Evolutionary conservation across 2,329 filamentous ascomycete genomes (phyloP).

Genomic region (Diaporthe citri): DNA sequence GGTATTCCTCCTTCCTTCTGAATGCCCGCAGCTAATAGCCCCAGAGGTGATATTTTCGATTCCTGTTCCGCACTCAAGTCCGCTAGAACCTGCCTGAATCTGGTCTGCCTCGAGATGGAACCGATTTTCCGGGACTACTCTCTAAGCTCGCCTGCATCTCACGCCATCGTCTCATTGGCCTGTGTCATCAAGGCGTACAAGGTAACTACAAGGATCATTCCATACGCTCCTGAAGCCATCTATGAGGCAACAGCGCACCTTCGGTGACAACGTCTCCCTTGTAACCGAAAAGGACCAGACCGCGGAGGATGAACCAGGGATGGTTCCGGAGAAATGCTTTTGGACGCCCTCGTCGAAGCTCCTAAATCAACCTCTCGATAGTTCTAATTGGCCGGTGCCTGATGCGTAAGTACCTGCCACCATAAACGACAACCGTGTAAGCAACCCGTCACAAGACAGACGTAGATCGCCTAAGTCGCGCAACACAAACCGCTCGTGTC

Average conservation of each 20-base stretch:
- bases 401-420: neutral
- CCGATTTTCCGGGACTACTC: no score
- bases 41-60: no score
- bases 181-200: no score
- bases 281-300: slow-evolving; percentile 21
- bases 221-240: no score
- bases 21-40: no score
- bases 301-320: slow-evolving; percentile 36
- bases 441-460: slow-evolving; percentile 32
- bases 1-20: no score
- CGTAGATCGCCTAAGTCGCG: slow-evolving; percentile 53
- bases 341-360: slow-evolving; percentile 43
- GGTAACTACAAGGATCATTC: no score
- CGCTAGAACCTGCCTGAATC: no score
- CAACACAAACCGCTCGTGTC: slow-evolving; percentile 49
- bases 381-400: slow-evolving; percentile 24
- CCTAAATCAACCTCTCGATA: slow-evolving; percentile 39
- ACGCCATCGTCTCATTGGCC: no score
- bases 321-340: slow-evolving; percentile 43
- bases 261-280: slow-evolving; percentile 41
- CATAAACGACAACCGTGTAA: neutral
- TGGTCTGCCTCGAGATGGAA: no score
- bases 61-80: no score
- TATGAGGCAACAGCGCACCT: slow-evolving; percentile 34
- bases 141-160: no score